A percentile compares a stretch with the other conserved stretches of the same genome.
Evolutionary conservation across 2,329 filamentous ascomycete species (phyloP).

Genomic region (Neoascochyta sp.): DNA sequence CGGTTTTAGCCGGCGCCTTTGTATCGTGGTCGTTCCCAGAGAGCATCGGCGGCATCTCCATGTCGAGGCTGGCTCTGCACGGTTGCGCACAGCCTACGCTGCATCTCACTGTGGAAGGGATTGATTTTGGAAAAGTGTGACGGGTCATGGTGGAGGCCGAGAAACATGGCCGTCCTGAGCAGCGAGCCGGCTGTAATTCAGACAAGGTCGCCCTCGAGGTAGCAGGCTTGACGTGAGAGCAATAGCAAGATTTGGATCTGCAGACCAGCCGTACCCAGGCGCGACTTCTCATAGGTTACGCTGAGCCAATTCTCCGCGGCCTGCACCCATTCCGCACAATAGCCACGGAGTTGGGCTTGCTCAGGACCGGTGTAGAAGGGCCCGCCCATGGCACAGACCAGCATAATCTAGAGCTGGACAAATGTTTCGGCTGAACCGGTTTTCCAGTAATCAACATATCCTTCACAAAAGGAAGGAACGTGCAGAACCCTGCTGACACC

Average conservation of each 20-base stretch:
- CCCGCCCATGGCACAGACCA: conserved; percentile 34
- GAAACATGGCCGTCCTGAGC: conserved; percentile 39
- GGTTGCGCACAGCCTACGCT: conserved; percentile 27
- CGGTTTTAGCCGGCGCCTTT: conserved; percentile 37
- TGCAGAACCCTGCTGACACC: conserved; percentile 50
- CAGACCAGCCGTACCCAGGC: conserved; percentile 49
- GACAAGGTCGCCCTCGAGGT: conserved; percentile 34
- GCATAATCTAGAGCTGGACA: conserved; percentile 51
- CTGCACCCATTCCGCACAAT: conserved; percentile 51
- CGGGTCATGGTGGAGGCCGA: conserved; percentile 43
- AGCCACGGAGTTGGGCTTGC: conserved; percentile 40
- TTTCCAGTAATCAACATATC: conserved; percentile 52
- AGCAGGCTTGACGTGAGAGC: conserved; percentile 36
- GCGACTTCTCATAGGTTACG: conserved; percentile 52
- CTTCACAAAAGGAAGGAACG: conserved; percentile 47
- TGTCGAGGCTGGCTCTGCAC: conserved; percentile 37
- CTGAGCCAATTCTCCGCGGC: conserved; percentile 55
- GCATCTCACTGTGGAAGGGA: conserved; percentile 39
- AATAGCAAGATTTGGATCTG: conserved; percentile 45
- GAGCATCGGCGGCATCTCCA: conserved; percentile 38
- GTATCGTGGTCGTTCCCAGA: conserved; percentile 39
- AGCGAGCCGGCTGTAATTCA: conserved; percentile 41
- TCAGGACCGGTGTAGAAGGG: conserved; percentile 50
- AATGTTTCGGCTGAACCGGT: conserved; percentile 42
- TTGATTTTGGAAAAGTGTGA: conserved; percentile 34